Base-by-base conservation (phyloP, 495 filamentous ascomycete species). In the Astrocystis sublimbata region DNA sequence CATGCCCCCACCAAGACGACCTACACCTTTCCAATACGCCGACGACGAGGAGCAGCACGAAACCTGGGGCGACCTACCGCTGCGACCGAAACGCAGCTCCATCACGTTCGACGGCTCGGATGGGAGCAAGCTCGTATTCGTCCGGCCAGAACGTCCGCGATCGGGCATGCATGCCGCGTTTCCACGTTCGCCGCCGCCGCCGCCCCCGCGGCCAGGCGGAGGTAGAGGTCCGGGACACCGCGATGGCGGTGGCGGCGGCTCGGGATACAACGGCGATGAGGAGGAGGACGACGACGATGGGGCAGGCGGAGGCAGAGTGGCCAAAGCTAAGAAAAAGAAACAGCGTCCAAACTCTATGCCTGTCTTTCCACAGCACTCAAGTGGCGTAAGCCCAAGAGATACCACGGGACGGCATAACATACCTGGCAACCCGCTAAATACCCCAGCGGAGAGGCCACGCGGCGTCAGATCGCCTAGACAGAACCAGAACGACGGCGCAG, bases 91-190 rank as follows among this genome's bases (percentile, higher is more conserved):
- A 17, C 50, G 51, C 31, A 56, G 50, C n/a, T 40, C 41, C 51
- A 41, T 62, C 6, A 50, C 23, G 6, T 47, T 62, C 33, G 41
- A 49, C 2, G 55, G 43, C 36, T 56, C 60, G n/a, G 60, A 62
- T 23, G 60, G 51, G n/a, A 49, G 60, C 26, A 40, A 31, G 23
- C 24, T 53, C 12, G 35, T 62, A 28, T 38, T 62, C 31, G 8
- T 55, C 0, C 17, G 51, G 2, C 51, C 51, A 1, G 2, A 45
- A 0, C 54, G 26, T 23, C 54, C 46, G 13, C 46, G 46, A 1
- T 49, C 54, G 6, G 30, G 30, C 13, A 26, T 31, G 9, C 23
- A 52, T 7, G 8, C 30, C 15, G 17, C 31, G 13, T 4, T 6
- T 17, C 30, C 54, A 21, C 13, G 3, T 9, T 45, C 54, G 2